Evolutionary conservation across 495 filamentous ascomycete species (phyloP).

Genomic region (Aspergillus incahuasiensis): DNA sequence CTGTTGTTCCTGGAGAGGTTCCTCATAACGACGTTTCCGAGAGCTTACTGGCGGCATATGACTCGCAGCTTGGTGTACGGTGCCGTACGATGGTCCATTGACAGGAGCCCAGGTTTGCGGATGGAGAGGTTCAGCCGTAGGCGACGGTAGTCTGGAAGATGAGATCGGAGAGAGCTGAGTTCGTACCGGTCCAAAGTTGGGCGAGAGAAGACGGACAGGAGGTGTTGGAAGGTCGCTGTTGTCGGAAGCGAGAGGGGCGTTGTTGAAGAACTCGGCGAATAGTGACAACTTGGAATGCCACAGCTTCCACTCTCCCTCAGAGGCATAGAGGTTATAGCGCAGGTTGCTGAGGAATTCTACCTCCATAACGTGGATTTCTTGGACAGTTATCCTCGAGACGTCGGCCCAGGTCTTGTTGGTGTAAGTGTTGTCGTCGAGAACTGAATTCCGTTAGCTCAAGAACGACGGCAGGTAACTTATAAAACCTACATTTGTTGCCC

Average conservation of each 20-base stretch:
- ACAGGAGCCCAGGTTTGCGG: slow-evolving; percentile 31
- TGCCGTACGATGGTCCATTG: slow-evolving; percentile 25
- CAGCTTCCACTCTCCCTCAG: slow-evolving; percentile 72
- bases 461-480: neutral
- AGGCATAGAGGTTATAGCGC: slow-evolving; percentile 86
- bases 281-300: slow-evolving; percentile 79
- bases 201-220: slow-evolving; percentile 31
- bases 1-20: slow-evolving; percentile 59
- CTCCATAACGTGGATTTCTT: slow-evolving; percentile 98
- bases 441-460: slow-evolving; percentile 34
- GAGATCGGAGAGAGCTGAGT: slow-evolving; percentile 30
- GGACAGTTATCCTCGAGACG: slow-evolving; percentile 89
- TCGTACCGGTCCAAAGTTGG: slow-evolving; percentile 20
- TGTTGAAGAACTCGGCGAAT: slow-evolving; percentile 76
- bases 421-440: slow-evolving; percentile 98
- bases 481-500: slow-evolving; percentile 85
- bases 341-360: slow-evolving; percentile 99
- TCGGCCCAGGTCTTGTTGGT: slow-evolving; percentile 99
- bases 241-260: slow-evolving; percentile 43
- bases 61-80: slow-evolving; percentile 19
- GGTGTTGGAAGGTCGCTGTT: slow-evolving; percentile 21
- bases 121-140: slow-evolving; percentile 27
- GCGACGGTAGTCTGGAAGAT: slow-evolving; percentile 50
- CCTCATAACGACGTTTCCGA: slow-evolving; percentile 72
- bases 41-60: slow-evolving; percentile 34